These are phyloP conservation scores for Karstenula rhodostoma DNA, from an alignment of 2,329 filamentous ascomycete genomes.

Conservation along the genomic window DNA sequence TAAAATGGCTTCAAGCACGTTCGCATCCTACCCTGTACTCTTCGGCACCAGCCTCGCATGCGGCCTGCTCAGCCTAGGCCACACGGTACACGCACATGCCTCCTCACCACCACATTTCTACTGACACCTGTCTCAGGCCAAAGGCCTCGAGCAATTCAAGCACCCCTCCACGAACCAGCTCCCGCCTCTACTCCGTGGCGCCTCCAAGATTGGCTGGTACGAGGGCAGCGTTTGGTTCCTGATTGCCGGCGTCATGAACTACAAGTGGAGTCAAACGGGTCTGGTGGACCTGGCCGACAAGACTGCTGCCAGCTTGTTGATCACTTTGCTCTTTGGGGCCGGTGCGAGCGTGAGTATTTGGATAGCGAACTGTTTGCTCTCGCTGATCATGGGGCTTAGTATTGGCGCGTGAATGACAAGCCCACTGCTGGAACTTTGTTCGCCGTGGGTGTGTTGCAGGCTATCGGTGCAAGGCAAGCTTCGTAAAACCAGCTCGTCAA, in stretches of 20 bases:
- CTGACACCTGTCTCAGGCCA: constrained; percentile 27
- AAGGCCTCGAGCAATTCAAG: constrained; percentile 47
- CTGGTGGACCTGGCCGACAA: constrained; percentile 45
- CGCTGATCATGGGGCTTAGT: constrained; percentile 5
- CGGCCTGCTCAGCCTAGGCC: constrained; percentile 41
- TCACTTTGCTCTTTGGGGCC: constrained; percentile 34
- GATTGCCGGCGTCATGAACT: constrained; percentile 47
- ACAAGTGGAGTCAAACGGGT: constrained; percentile 44
- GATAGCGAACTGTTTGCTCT: no score
- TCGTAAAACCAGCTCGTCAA: constrained; percentile 10
- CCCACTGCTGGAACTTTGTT: constrained; percentile 17
- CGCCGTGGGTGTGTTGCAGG: constrained; percentile 25
- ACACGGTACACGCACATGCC: constrained; percentile 36
- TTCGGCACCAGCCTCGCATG: constrained; percentile 38
- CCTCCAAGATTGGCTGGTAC: constrained; percentile 47
- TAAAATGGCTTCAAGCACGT: background rate
- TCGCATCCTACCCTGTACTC: constrained; percentile 35
- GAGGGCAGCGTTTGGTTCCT: constrained; percentile 48
- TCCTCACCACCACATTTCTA: background rate
- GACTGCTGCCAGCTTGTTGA: constrained; percentile 39
- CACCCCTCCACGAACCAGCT: constrained; percentile 42
- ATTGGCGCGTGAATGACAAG: constrained; percentile 25
- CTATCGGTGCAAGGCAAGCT: constrained; percentile 19
- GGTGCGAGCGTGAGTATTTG: constrained; percentile 21
- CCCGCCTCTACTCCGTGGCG: constrained; percentile 36